Evolutionary conservation across 2,329 filamentous ascomycete species (phyloP), one percentile per base, ranked within the genome.

Genomic region (Curvularia sp.): DNA sequence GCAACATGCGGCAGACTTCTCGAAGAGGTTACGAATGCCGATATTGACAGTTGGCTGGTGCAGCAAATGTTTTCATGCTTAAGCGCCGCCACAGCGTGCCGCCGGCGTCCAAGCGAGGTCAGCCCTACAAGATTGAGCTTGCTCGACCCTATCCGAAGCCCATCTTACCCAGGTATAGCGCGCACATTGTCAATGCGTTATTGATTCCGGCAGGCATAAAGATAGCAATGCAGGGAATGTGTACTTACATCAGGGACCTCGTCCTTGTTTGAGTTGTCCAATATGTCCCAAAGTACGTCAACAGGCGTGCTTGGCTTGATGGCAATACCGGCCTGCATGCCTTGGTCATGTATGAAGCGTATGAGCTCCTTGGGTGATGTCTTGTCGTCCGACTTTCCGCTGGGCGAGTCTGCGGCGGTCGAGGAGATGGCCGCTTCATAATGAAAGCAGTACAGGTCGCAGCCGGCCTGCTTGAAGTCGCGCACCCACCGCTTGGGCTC

Each of bases 391-490:
- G 87, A 87, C 53, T 81, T 84, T 55, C 84, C 85, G 68, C 90
- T 87, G 48, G 94, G 93, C 54, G 85, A 87, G 74, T 93, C 92
- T 71, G 93, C 93, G 35, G 91, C 92, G 43, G 90, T 91, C 50
- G 92, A 96, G 67, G 82, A 80, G 49, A 95, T 86, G 64, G 95
- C 95, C 26, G 95, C 95, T 81, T 99, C 95, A 80, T 98, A 98
- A 84, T 99, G 95, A 84, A 99, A 99, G 84, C 95, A 98, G 84
- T 99, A 99, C n/a, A 99, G 85, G 78, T 99, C 93, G 80, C 93
- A 97, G 53, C 95, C 95, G 60, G 93, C 95, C 53, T 90, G 88
- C 78, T 95, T 88, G 83, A 99, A 98, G 62, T 96, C 92, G 75
- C 91, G 91, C 71, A 97, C 93, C 95, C 95, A 99, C 84, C 93